Base-by-base conservation (phyloP, 2,329 filamentous ascomycete species). In the Penicillium sp. region DNA sequence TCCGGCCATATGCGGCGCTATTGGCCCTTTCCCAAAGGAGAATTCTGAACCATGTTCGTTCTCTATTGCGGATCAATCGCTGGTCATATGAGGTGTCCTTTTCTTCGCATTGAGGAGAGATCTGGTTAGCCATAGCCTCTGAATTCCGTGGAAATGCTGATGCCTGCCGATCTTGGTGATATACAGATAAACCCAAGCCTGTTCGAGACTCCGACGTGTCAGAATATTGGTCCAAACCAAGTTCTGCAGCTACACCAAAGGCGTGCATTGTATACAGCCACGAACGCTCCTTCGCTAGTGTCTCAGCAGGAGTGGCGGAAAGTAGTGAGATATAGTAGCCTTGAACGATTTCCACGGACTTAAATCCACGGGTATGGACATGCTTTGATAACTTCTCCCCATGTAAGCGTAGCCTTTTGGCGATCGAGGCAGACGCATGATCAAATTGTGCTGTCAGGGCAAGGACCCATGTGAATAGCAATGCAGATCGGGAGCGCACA, bases 241-340 rank as follows among this genome's bases (percentile, higher is more conserved):
- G 54, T 1, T 71, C 68, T 3, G 62, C 56, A 14, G 68, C 68
- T 14, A 68, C 52, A 7, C 69, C 65, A 45, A 71, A 66, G 4
- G 69, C 68, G 52, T 71, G 65, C 55, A 65, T 67, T 9, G 69
- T 70, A 33, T 72, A 72, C 0, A 72, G 55, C 69, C 69, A 71
- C 0, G 65, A 65, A 2, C 68, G 62, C 24, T 71, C 69, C 35
- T 72, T 65, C 1, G 64, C 55, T 29, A 68, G 22, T 5, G 61
- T 60, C n/a, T 62, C 63, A 0, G 68, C 67, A 4, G 68, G 69
- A 2, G 64, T 69, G 2, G 67, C 65, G 2, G 68, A 70, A 0
- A 69, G 57, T 1, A 71, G 48, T 0, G 66, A 70, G 14, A 71
- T 71, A 52, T 72, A 72, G 33, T 71, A 71, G 9, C 69, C 69